Base-by-base conservation (phyloP, 768 basidiomycete genomes). In the Leccinum arenicola region DNA sequence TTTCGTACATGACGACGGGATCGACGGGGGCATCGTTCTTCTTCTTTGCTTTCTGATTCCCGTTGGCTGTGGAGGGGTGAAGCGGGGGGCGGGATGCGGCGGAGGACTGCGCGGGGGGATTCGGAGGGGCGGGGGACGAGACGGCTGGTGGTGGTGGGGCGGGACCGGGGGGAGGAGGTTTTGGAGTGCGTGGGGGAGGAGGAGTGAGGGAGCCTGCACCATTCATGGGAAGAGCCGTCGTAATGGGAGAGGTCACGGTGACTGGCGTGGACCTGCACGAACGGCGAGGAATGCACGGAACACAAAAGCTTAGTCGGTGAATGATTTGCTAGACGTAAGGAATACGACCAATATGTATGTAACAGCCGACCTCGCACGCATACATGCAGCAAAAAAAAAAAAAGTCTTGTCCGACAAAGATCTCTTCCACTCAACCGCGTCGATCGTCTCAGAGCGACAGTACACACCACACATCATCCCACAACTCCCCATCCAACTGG, bases 1-100 rank as follows among this genome's bases (percentile, higher is more conserved):
- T 89, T 73, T 93, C 92, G 71, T 93, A 93, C 89, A 94, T 90
- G 45, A 84, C 82, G 2, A 86, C 88, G 55, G 91, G 91, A 76
- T 95, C 92, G 56, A 90, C 82, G 21, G 86, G 87, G 7, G 79
- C 70, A 57, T 78, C 25, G 6, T 87, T 88, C 64, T 78, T 81
- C 74, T 87, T 89, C 85, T 91, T 93, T 50, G 80, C 77, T 76
- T 88, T 87, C 66, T 70, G 73, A 3, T 59, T 50, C n/a, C 73
- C 71, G 61, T 75, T 73, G 31, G 57, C 59, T 5, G 68, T 61
- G 53, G 73, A 58, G 43, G 72, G 70, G 27, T 67, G 67, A 47
- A 64, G 68, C 73, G 78, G 36, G 73, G 71, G 59, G 60, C 74
- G 70, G 58, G 69, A 56, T 3, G 64, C 45, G 36, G 75, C 63